A percentile compares a stretch with the other conserved stretches of the same genome.
These are phyloP conservation scores for Beauveria australis DNA, from an alignment of 2,329 filamentous ascomycete genomes.

Conservation along the genomic window DNA sequence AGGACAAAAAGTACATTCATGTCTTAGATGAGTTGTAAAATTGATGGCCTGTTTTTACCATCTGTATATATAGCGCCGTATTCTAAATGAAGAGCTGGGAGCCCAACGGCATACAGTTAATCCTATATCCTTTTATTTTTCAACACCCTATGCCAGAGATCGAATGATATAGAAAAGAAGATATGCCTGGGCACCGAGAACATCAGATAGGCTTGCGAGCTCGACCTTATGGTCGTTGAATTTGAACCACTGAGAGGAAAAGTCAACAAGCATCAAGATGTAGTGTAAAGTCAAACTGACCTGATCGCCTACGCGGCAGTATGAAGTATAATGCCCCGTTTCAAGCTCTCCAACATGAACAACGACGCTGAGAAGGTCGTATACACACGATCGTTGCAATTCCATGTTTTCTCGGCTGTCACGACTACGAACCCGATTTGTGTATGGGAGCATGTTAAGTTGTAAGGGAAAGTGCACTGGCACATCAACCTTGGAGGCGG, in stretches of 20 bases:
- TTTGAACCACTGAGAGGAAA: slow-evolving; percentile 66
- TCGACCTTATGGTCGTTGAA: slow-evolving; percentile 95
- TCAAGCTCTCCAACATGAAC: slow-evolving; percentile 92
- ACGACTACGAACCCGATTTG: slow-evolving; percentile 51
- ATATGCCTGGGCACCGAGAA: slow-evolving; percentile 80
- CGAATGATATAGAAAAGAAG: slow-evolving; percentile 78
- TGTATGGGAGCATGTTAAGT: slow-evolving; percentile 87
- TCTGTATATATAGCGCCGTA: slow-evolving; percentile 4
- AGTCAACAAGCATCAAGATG: slow-evolving; percentile 9
- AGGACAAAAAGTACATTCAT: slow-evolving; percentile 96
- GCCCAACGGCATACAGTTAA: not conserved
- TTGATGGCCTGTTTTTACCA: slow-evolving; percentile 9
- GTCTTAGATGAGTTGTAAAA: slow-evolving; percentile 77
- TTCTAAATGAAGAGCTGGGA: not conserved
- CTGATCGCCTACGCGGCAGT: slow-evolving; percentile 71
- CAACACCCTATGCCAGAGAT: slow-evolving; percentile 38
- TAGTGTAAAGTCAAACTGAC: slow-evolving; percentile 16
- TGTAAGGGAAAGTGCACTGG: slow-evolving; percentile 78
- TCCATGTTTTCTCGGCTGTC: slow-evolving; percentile 48
- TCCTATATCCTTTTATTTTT: not conserved
- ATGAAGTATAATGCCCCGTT: slow-evolving; percentile 87
- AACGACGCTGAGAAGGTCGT: slow-evolving; percentile 82
- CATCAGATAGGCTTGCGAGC: slow-evolving; percentile 72
- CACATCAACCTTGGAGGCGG: slow-evolving; percentile 80
- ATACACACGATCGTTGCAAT: slow-evolving; percentile 60